These are phyloP conservation scores for Murraya paniculata DNA, from an alignment of 345 rosid genomes.

Conservation along the genomic window DNA sequence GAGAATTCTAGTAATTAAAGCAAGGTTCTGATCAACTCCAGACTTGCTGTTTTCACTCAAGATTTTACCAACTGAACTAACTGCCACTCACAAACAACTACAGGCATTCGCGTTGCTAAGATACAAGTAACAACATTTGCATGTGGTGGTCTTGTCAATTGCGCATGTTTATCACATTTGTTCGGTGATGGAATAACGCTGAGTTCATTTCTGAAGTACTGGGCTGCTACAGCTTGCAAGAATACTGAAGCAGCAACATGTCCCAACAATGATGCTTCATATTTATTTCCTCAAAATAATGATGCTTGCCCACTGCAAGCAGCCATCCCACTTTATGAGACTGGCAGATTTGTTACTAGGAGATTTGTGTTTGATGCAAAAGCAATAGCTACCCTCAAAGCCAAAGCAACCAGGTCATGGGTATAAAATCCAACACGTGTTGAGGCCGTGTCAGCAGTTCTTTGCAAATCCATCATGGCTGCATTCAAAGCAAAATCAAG, in stretches of 20 bases:
- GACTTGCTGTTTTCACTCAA: no score
- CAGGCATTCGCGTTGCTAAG: not conserved
- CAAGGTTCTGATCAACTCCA: no score
- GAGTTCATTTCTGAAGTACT: not conserved
- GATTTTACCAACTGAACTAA: no score
- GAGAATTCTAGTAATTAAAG: no score
- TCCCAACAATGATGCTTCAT: slow-evolving; percentile 31
- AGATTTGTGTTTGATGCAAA: slow-evolving; percentile 43
- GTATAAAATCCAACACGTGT: slow-evolving; percentile 38
- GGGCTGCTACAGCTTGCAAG: not conserved
- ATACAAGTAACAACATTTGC: not conserved
- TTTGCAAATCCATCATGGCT: slow-evolving; percentile 36
- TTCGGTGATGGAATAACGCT: not conserved
- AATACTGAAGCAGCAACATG: not conserved
- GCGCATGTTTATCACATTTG: not conserved
- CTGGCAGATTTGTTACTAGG: slow-evolving; percentile 21
- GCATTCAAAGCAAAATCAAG: slow-evolving; percentile 21
- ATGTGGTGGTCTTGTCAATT: not conserved
- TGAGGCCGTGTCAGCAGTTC: slow-evolving; percentile 16
- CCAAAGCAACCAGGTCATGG: slow-evolving; percentile 22
- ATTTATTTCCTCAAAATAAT: slow-evolving; percentile 24
- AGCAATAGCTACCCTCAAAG: slow-evolving; percentile 31
- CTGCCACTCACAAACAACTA: no score
- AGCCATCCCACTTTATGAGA: not conserved
- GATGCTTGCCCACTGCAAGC: no score